Base-by-base conservation (phyloP, 225 moss, liverwort and hornwort genomes). In the Straminergon stramineum region DNA sequence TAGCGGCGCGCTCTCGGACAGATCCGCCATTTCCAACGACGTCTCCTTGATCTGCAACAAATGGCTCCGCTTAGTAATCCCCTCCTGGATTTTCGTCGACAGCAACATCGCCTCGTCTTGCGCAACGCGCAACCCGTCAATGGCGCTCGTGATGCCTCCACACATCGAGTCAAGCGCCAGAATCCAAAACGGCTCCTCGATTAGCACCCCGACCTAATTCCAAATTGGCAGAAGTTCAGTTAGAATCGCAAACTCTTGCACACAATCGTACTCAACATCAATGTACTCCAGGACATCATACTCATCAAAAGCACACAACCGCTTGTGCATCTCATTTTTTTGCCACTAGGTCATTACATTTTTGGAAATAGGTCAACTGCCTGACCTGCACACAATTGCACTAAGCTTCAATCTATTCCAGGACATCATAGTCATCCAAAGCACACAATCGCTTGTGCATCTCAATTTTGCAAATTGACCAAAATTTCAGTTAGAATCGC, bases 131-230 rank as follows among this genome's bases (percentile, higher is more conserved):
- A 92, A 43, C 75, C 83, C 92, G 30, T 93, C 89, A 37, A 93
- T 37, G 20, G 93, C 85, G 4, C 71, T 52, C 31, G 52, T 82
- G 51, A 93, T 93, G 26, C 87, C 92, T 6, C 73, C 58, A 51
- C 93, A 92, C 8, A 93, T 91, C 6, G 93, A 92, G 62, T 89
- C 88, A 90, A 91, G 91, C 22, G 94, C 90, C 75, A 95, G 77
- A 51, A 95, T 92, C 90, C 90, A 91, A 31, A 95, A 95, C 14
- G 95, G 95, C 87, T 95, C 94, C 90, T 95, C 94, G 9, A 95
- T 94, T 30, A 95, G 21, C 61, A 95, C 95, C 32, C 95, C 95
- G 4, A 95, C 95, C 79, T 87, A 52, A 45, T 69, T 69, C 32
- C 48, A 17, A 39, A 51, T 53, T 27, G 41, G 23, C 55, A 39